Evolutionary conservation across 495 filamentous ascomycete species (phyloP), one percentile per base, ranked within the genome.

Genomic region (Trichoderma gamsii): DNA sequence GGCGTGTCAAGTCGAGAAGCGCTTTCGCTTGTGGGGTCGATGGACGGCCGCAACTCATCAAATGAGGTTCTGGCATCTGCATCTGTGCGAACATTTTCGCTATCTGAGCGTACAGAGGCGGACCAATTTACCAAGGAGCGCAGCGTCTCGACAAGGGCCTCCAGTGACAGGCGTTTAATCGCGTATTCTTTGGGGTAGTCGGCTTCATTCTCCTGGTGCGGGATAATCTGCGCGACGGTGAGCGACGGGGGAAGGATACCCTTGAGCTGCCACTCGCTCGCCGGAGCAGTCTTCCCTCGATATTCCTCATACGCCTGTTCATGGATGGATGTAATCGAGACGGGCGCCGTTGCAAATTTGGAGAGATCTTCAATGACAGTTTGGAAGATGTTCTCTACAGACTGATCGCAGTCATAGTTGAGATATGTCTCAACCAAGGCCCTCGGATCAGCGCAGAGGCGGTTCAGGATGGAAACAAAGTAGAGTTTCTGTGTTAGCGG

Each of bases 331-430:
- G 85, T 91, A n/a, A 96, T 84, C 3, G 87, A 72, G 5, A 92
- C 87, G 0, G 93, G 88, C 13, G 88, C 82, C 66, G 89, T 92
- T 0, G 92, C 87, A 65, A 94, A 89, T 68, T 88, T 88, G 21
- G 94, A 93, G 12, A 98, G 78, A 77, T 98, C 93, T 76, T 99
- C 96, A 35, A 98, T 93, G 49, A 96, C 84, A 66, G 88, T 90
- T 76, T 99, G 94, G 77, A 96, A 97, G 73, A 98, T 97, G 72
- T 99, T 98, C 77, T 99, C 96, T 71, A 97, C 83, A 27, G 91
- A 90, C 41, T 92, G 83, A 73, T 98, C 96, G 77, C 96, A 99
- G 73, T 99, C 96, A 72, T 99, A 99, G 76, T 99, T 99, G 67
- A 99, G 85, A 76, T 98, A 99, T 18, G 95, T 89, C 79, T 99